Evolutionary conservation across 495 filamentous ascomycete species (phyloP).

Genomic region (Aspergillus baeticus): DNA sequence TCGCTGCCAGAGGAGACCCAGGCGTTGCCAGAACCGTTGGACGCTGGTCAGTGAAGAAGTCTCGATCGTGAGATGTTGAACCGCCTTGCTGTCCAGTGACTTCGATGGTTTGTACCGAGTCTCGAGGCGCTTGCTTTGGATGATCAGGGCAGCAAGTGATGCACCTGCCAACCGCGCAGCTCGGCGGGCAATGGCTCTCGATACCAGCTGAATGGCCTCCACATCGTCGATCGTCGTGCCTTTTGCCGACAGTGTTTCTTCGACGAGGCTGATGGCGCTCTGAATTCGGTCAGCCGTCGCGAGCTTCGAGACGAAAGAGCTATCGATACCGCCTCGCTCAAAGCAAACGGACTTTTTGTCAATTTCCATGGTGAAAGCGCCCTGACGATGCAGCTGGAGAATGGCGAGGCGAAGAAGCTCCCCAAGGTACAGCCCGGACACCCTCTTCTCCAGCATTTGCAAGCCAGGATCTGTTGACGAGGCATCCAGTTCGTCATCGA

Average conservation of each 20-base stretch:
- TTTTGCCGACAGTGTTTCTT: not conserved
- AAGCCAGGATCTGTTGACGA: not conserved
- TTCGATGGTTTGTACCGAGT: not conserved
- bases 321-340: not conserved
- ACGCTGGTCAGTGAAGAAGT: not conserved
- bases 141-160: constrained; percentile 21
- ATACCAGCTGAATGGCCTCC: constrained; percentile 15
- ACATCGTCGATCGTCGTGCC: not conserved
- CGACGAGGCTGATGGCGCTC: not conserved
- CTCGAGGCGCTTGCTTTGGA: constrained; percentile 20
- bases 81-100: too few relatives aligned
- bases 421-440: constrained; percentile 11
- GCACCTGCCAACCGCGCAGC: constrained; percentile 24
- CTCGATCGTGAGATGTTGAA: not conserved
- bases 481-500: constrained; percentile 4
- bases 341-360: not conserved
- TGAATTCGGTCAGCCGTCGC: not conserved
- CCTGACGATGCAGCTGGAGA: not conserved
- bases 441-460: constrained; percentile 11
- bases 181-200: constrained; percentile 19
- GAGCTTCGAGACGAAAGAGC: constrained; percentile 1
- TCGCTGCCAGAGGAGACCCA: not conserved
- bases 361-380: not conserved
- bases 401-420: constrained; percentile 14
- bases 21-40: not conserved